Percentiles rank a stretch among this genome's conserved stretches.
Evolutionary conservation across 768 basidiomycete genomes (phyloP).

Genomic region (Obba rivulosa): DNA sequence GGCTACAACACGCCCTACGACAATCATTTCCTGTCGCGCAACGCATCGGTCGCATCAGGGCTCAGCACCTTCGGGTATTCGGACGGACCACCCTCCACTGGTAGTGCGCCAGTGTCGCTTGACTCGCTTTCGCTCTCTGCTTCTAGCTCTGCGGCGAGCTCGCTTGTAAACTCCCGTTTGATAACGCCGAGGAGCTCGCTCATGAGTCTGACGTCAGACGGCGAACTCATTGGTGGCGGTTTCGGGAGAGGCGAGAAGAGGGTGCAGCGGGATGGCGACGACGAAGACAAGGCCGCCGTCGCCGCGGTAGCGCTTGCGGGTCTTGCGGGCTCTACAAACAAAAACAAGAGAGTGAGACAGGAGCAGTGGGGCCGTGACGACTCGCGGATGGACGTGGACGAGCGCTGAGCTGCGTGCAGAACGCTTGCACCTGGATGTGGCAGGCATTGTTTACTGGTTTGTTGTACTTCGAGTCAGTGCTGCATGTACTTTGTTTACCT

Average conservation of each 20-base stretch:
- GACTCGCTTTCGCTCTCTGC: conserved; percentile 20
- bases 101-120: conserved; percentile 12
- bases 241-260: conserved; percentile 11
- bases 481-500: too few species aligned
- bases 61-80: conserved; percentile 8
- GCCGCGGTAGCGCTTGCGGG: conserved; percentile 17
- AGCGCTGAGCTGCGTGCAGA: not conserved
- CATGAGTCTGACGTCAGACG: conserved; percentile 16
- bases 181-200: conserved; percentile 17
- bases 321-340: conserved; percentile 8
- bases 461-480: too few species aligned
- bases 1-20: conserved; percentile 13
- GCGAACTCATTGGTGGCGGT: conserved; percentile 8
- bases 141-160: conserved; percentile 10
- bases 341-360: not conserved
- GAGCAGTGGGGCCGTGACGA: not conserved
- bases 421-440: not conserved
- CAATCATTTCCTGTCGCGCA: conserved; percentile 6
- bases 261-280: conserved; percentile 9
- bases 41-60: conserved; percentile 2
- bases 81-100: conserved; percentile 9
- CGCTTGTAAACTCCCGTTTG: conserved; percentile 5
- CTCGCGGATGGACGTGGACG: not conserved
- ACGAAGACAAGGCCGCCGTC: conserved; percentile 12
- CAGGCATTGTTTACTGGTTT: too few species aligned